A percentile compares a stretch with the other conserved stretches of the same genome.
Evolutionary conservation across 2,329 filamentous ascomycete species (phyloP).

Genomic region (Dothiorella sarmentorum): DNA sequence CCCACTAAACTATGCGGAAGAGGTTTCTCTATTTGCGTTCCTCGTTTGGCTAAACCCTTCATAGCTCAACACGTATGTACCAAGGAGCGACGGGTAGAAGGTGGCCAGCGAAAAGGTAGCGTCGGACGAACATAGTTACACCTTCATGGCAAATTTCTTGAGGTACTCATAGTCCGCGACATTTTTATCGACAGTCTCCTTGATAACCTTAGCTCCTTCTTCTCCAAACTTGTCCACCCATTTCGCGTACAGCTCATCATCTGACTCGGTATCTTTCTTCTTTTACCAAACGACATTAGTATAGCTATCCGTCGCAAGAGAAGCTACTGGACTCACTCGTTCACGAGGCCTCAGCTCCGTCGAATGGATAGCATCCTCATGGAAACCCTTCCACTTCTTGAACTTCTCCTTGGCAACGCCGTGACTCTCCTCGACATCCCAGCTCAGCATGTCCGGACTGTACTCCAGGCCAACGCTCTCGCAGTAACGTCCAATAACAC

Average conservation of each 20-base stretch:
- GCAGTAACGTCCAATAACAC: conserved; percentile 67
- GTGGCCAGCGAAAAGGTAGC: too few relatives aligned
- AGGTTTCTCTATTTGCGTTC: too few relatives aligned
- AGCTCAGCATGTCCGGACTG: conserved; percentile 65
- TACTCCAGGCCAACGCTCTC: conserved; percentile 69
- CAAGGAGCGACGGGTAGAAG: too few relatives aligned
- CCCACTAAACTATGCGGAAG: too few relatives aligned
- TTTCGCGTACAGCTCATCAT: too few relatives aligned
- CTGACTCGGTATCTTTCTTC: not conserved
- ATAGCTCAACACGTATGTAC: too few relatives aligned
- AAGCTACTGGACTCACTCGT: not conserved
- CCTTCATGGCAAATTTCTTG: not conserved
- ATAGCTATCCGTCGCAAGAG: not conserved
- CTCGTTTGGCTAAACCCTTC: too few relatives aligned
- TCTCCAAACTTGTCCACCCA: not conserved
- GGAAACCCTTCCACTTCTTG: not conserved
- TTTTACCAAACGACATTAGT: too few relatives aligned
- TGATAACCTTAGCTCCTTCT: not conserved
- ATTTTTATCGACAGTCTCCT: not conserved
- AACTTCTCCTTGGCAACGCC: too few relatives aligned
- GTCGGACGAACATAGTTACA: too few relatives aligned
- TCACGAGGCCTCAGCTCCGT: too few relatives aligned
- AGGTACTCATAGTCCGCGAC: not conserved
- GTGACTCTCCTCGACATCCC: conserved; percentile 53
- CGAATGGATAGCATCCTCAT: not conserved